Evolutionary conservation across 257 asterid genomes (phyloP), one percentile per base, ranked within the genome.

Genomic region (Ballota nigra): DNA sequence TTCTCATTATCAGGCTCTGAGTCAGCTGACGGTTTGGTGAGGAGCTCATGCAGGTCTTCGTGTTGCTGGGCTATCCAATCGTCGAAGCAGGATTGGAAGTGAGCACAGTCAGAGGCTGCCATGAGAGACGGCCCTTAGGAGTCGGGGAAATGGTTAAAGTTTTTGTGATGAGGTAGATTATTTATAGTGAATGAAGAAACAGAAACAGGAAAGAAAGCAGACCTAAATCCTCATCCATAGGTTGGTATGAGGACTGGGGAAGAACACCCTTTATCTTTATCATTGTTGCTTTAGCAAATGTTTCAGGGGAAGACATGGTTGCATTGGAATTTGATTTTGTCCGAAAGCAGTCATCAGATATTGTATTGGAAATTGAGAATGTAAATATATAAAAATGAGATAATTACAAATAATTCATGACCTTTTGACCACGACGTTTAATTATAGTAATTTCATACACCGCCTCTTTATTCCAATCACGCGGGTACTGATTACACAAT

Each of bases 21-120:
- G n/a, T 40, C 51, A 41, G 5, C 0, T 9, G 33, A 9, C 3
- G 3, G 16, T 9, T 23, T 2, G 18, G 5, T 26, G 7, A 56
- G 34, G 4, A 56, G 63, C 24, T 56, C 63, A 0, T 22, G 18
- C 20, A 56, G 36, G 8, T 56, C 63, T 23, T 20, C 2, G 34
- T 56, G 36, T 24, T 56, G 63, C 24, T 56, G 63, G 18, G 34
- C 29, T 24, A 56, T 10, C 63, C 63, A 56, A 8, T 23, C 8
- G 63, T 56, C 18, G 6, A 56, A 56, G 63, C 63, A 56, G 8
- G 63, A 23, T 23, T 56, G 63, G 63, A 56, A 56, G 60, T 53
- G 29, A 23, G 15, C 8, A 10, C 28, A 23, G 31, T 20, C 13
- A 4, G 5, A 18, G 63, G 34, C 63, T 56, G 63, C 63, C 63